Conservation (phyloP, 2,329 filamentous ascomycete species). For the Microdochium nivale region DNA sequence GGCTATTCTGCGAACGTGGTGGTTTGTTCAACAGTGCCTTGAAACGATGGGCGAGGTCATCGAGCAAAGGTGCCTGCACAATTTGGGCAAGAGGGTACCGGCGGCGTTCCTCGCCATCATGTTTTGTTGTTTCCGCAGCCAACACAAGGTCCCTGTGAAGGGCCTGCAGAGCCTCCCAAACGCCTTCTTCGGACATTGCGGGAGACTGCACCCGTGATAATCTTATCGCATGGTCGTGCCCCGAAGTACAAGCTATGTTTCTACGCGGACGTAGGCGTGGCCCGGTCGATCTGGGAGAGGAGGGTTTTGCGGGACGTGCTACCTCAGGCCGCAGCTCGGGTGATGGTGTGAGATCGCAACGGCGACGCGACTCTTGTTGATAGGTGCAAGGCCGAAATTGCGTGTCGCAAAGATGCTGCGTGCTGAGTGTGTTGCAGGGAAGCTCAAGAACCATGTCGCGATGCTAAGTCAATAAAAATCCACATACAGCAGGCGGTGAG, state of each 20-base stretch:
- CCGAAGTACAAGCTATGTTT: neutral
- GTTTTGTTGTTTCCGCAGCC: slow-evolving; percentile 58
- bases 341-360: neutral
- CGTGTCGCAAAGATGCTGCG: slow-evolving; percentile 3
- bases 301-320: neutral
- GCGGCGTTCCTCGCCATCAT: slow-evolving; percentile 58
- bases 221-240: slow-evolving; percentile 35
- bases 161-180: slow-evolving; percentile 69
- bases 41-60: slow-evolving; percentile 58
- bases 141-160: slow-evolving; percentile 80
- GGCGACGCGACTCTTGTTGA: neutral
- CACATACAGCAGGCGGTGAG: neutral
- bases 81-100: slow-evolving; percentile 26
- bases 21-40: slow-evolving; percentile 67
- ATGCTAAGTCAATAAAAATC: neutral
- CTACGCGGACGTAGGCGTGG: neutral
- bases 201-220: slow-evolving; percentile 13
- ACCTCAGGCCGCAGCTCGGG: neutral
- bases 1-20: slow-evolving; percentile 64
- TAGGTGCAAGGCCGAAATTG: neutral
- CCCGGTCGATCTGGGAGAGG: neutral
- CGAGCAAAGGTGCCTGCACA: slow-evolving; percentile 35
- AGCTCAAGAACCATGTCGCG: neutral
- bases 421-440: neutral
- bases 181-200: slow-evolving; percentile 65